Percentiles rank a stretch among this genome's conserved stretches.
phyloP scores from a whole-genome alignment of 2,329 filamentous ascomycete genomes.

The Hypomyces rosellus region DNA sequence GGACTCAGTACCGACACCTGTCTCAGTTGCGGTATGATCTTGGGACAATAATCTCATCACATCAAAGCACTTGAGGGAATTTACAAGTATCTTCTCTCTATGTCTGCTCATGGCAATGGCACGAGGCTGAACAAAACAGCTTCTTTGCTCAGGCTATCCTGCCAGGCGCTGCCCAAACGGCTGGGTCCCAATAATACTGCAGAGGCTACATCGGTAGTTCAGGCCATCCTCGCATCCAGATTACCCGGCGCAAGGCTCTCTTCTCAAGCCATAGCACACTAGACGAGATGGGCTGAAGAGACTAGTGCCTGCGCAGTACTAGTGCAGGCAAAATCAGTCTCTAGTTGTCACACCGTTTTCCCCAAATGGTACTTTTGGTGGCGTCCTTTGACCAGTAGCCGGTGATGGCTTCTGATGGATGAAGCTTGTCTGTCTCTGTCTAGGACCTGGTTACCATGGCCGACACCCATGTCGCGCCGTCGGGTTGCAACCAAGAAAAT shows the following conservation, averaged over 20 bases:
- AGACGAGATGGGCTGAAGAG: conserved; percentile 7
- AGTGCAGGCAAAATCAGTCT: not conserved
- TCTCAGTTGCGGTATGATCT: too few relatives aligned
- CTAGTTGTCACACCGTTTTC: not conserved
- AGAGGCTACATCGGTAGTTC: not conserved
- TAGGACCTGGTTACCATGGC: not conserved
- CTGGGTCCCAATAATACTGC: not conserved
- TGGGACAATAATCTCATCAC: too few relatives aligned
- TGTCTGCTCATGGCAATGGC: too few relatives aligned
- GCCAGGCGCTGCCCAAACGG: not conserved
- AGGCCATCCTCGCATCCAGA: not conserved
- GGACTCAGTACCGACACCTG: too few relatives aligned
- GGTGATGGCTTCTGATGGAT: conserved; percentile 5
- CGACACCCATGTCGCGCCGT: not conserved
- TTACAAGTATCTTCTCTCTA: too few relatives aligned
- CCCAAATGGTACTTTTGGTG: conserved; percentile 1
- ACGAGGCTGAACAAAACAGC: too few relatives aligned
- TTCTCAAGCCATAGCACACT: not conserved
- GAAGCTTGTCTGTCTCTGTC: too few relatives aligned
- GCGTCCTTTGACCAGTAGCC: not conserved
- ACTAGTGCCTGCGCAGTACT: conserved; percentile 4
- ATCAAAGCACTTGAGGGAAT: too few relatives aligned
- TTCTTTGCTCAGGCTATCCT: not conserved
- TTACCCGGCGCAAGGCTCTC: not conserved
- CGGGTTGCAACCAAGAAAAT: not conserved